Conservation (phyloP, 164 flowering plant species). For the Liriodendron chinense region DNA sequence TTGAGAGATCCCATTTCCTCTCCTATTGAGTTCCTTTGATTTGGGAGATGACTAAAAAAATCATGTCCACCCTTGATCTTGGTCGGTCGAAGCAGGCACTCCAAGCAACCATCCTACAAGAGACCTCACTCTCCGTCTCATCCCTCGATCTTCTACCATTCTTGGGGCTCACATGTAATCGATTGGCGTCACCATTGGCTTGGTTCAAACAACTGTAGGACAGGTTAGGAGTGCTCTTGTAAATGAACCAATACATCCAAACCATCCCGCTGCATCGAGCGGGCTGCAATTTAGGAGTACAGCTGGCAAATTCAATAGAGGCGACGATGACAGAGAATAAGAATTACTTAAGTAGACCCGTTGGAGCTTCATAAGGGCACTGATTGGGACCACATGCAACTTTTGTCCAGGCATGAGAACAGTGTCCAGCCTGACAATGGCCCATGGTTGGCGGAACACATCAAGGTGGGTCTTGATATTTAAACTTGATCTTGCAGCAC, state of each 20-base stretch:
- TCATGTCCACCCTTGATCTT: slow-evolving; percentile 8
- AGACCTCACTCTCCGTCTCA: slow-evolving; percentile 10
- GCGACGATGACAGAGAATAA: background rate
- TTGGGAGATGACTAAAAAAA: slow-evolving; percentile 20
- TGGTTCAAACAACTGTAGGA: slow-evolving; percentile 11
- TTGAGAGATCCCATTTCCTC: slow-evolving; percentile 17
- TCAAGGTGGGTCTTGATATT: slow-evolving; percentile 47
- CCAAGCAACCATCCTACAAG: slow-evolving; percentile 16
- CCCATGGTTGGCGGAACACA: slow-evolving; percentile 54
- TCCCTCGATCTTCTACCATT: background rate
- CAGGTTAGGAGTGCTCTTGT: slow-evolving; percentile 5
- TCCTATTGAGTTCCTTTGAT: slow-evolving; percentile 9
- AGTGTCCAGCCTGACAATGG: slow-evolving; percentile 45
- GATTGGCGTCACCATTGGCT: slow-evolving; percentile 2
- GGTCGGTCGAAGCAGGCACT: slow-evolving; percentile 17
- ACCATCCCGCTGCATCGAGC: background rate
- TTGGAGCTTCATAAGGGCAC: slow-evolving; percentile 52
- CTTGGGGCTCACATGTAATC: background rate
- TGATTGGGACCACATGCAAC: slow-evolving; percentile 51
- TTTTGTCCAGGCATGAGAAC: slow-evolving; percentile 49
- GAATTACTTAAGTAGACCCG: slow-evolving; percentile 13
- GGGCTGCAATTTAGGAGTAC: background rate
- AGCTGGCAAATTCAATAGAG: background rate
- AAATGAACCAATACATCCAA: slow-evolving; percentile 25
- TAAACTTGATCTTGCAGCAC: slow-evolving; percentile 43